Conservation (phyloP, 257 asterid genomes). For the Capsicum chinense region DNA sequence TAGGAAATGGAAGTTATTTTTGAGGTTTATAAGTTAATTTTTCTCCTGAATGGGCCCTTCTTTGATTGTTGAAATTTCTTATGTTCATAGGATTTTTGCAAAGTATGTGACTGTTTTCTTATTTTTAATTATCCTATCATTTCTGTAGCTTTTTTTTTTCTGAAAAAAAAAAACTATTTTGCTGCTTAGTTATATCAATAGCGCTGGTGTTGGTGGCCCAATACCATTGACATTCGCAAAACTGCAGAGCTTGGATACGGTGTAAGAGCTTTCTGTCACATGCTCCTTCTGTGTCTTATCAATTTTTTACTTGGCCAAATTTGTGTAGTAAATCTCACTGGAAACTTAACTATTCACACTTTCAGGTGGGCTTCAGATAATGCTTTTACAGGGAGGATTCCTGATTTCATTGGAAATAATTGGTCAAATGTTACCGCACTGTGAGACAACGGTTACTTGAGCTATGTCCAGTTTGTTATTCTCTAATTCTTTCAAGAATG, state of each 20-base stretch:
- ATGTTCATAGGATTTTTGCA: slow-evolving; percentile 26
- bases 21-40: background rate
- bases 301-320: background rate
- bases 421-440: slow-evolving; percentile 55
- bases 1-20: background rate
- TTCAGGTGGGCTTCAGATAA: slow-evolving; percentile 72
- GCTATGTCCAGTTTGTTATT: background rate
- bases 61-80: background rate
- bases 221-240: slow-evolving; percentile 58
- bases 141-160: background rate
- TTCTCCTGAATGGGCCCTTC: slow-evolving; percentile 16
- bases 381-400: slow-evolving; percentile 69
- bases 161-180: background rate
- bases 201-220: slow-evolving; percentile 63
- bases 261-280: slow-evolving; percentile 45
- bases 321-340: slow-evolving; percentile 21
- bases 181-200: slow-evolving; percentile 51
- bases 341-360: slow-evolving; percentile 31
- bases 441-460: slow-evolving; percentile 49
- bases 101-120: background rate
- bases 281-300: slow-evolving; percentile 4
- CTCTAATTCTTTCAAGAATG: background rate
- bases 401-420: slow-evolving; percentile 69
- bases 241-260: slow-evolving; percentile 43
- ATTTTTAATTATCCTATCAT: background rate